Evolutionary conservation across 305 asterid genomes (phyloP), one percentile per base, ranked within the genome.

Genomic region (Fraxinus xanthoxyloides): DNA sequence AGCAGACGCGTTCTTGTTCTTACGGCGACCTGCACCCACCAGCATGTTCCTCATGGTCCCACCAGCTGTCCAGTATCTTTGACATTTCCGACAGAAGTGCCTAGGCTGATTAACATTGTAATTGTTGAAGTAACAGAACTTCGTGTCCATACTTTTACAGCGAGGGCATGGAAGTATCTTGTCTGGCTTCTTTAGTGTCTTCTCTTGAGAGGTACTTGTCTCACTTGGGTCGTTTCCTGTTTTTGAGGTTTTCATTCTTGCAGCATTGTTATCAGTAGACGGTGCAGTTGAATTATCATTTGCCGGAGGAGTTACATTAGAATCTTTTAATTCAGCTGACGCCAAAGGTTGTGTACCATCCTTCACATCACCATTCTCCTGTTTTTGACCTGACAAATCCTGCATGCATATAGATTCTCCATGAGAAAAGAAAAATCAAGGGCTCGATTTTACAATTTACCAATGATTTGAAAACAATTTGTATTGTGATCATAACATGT

Each of bases 21-120:
- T 85, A 15, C 87, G 87, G 65, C 87, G 85, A 19, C 87, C 87
- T 0, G 87, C 87, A 36, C 87, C 87, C 32, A 85, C 83, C 54
- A 77, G 87, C n/a, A 85, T 83, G 21, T 82, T 85, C 81, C 87
- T 82, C 85, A 85, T 82, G 79, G 81, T 85, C 63, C 87, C 87
- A 35, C 87, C 85, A 54, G 87, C 85, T 23, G 87, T 85, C 87
- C 87, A 85, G 78, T 85, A 85, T 85, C 87, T 84, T 78, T 84
- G 87, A 72, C 87, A 84, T 3, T 84, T 84, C 79, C 79, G 82
- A 63, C 87, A 85, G 79, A 85, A 85, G 35, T 85, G 85, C 7
- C 87, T 43, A 74, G 85, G 87, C 54, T 85, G 87, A 67, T 75
- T 82, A 30, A 85, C 85, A 38, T 85, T 85, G 84, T 82, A 85